Base-by-base conservation (phyloP, 106 monocot species). In the Dendrobium chrysotoxum region DNA sequence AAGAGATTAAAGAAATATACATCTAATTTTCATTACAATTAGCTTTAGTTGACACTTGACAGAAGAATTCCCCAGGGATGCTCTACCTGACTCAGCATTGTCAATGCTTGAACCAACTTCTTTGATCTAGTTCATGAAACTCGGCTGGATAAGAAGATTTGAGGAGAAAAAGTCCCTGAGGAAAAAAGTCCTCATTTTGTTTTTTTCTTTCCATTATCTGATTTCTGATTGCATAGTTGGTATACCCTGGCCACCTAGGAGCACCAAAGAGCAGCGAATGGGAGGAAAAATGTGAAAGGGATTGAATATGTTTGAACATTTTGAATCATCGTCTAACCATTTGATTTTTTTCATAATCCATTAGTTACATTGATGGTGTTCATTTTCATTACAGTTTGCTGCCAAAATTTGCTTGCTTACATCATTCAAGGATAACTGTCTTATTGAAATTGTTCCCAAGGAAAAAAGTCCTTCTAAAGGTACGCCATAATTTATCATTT, bases 391-490 rank as follows among this genome's bases (percentile, higher is more conserved):
- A 68, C 90, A 95, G 95, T 95, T 81, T 86, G 82, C 87, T 84
- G 92, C 90, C 79, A 95, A 92, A 84, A 95, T 95, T 78, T 95
- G 90, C 82, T 75, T 95, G 79, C 80, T 95, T 55, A 92, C 95
- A 78, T 95, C 95, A 76, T 95, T 95, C 65, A 95, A 86, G 82
- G 87, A 95, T 53, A 92, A 85, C 28, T 89, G 90, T 85, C 74
- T 90, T 26, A 91, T 95, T 79, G 92, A 95, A 85, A 95, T 95
- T 80, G 79, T 91, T 79, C 95, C 95, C 61, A 95, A 79, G 80
- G 90, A 95, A 55, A 71, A 83, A 77, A 65, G 35, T 88, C 89
- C 87, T 67, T 87, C 87, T 55, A 90, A 81, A 92, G 95, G 95
- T 95, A 78, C 83, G 73, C 35, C 20, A 40, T 67, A 42, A 38